Conservation (phyloP, 805 yeast genomes). For the Starmerella powellii region DNA sequence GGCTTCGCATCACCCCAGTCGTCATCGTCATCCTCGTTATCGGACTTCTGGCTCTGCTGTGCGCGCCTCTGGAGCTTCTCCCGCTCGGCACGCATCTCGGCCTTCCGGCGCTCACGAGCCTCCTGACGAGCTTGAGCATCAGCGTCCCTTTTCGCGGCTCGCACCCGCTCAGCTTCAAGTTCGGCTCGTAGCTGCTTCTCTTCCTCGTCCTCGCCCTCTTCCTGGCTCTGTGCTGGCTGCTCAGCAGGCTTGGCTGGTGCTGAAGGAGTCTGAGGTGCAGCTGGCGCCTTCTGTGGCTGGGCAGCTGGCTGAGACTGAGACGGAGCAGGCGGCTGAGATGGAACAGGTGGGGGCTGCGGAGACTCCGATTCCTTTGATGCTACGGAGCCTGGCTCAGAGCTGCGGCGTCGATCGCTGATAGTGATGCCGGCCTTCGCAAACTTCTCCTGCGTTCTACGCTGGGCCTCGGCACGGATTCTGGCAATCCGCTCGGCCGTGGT, state of each 20-base stretch:
- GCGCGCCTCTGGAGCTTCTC: slow-evolving; percentile 24
- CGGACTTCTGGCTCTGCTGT: slow-evolving; percentile 22
- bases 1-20: slow-evolving; percentile 19
- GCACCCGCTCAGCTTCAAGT: slow-evolving; percentile 31
- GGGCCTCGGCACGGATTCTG: slow-evolving; percentile 25
- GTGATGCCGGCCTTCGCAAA: slow-evolving; percentile 24
- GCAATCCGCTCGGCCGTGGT: slow-evolving; percentile 25
- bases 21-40: slow-evolving; percentile 24
- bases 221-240: not conserved
- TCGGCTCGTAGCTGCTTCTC: slow-evolving; percentile 30
- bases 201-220: slow-evolving; percentile 31
- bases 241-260: not conserved
- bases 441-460: slow-evolving; percentile 23
- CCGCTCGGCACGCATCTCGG: slow-evolving; percentile 21
- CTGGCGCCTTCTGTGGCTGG: not conserved
- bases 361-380: too few relatives aligned
- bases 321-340: not conserved
- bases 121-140: slow-evolving; percentile 23
- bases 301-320: not conserved
- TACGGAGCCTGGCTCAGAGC: not conserved
- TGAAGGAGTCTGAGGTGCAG: too few relatives aligned
- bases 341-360: not conserved
- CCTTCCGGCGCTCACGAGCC: slow-evolving; percentile 27
- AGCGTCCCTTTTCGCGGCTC: slow-evolving; percentile 29
- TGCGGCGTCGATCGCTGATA: slow-evolving; percentile 5